These are phyloP conservation scores for Apodospora peruviana DNA, from an alignment of 495 filamentous ascomycete species.

Conservation along the genomic window DNA sequence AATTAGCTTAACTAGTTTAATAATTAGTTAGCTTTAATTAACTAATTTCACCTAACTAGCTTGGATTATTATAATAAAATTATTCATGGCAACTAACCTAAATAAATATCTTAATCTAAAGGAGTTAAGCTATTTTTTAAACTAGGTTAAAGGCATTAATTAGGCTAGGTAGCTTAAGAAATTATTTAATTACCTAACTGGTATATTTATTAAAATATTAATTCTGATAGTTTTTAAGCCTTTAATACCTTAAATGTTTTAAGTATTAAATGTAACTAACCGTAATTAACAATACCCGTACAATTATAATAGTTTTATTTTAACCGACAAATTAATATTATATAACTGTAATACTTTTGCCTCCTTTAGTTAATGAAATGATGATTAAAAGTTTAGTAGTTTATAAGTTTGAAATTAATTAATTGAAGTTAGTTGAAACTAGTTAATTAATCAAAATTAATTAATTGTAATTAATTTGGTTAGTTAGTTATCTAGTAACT, in stretches of 20 bases:
- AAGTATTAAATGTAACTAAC: not conserved
- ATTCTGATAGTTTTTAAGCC: not conserved
- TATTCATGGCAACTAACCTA: too few relatives aligned
- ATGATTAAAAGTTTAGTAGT: not conserved
- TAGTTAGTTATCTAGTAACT: not conserved
- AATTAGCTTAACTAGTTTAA: too few relatives aligned
- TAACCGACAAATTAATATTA: not conserved
- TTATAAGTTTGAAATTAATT: not conserved
- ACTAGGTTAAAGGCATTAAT: too few relatives aligned
- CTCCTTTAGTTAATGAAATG: not conserved
- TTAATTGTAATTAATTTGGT: not conserved
- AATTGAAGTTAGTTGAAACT: not conserved
- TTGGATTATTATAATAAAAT: too few relatives aligned
- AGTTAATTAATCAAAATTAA: not conserved
- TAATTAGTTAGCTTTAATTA: too few relatives aligned
- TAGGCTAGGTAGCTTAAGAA: too few relatives aligned
- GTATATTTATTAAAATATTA: not conserved
- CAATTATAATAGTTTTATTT: not conserved
- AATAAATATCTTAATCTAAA: too few relatives aligned
- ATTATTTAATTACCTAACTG: not conserved
- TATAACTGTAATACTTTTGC: not conserved
- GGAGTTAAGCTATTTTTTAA: too few relatives aligned
- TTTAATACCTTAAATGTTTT: not conserved
- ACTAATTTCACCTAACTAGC: too few relatives aligned
- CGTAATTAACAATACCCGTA: not conserved